Evolutionary conservation across 768 basidiomycete species (phyloP).

Genomic region (Termitomyces sp.): DNA sequence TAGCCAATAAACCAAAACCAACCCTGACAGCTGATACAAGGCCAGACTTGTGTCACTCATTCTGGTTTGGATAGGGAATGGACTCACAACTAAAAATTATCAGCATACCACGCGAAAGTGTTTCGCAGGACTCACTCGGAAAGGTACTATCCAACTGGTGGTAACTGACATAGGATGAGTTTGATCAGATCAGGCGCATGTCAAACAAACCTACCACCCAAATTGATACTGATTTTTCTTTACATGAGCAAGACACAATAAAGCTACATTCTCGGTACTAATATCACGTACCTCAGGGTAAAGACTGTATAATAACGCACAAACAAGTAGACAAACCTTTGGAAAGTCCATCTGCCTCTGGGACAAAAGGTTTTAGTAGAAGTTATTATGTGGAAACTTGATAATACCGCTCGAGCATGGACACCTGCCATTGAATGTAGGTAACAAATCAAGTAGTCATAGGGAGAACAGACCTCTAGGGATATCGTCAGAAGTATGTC

Average conservation of each 20-base stretch:
- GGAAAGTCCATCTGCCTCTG: background rate
- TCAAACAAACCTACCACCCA: background rate
- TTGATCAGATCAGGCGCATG: background rate
- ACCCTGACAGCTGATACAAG: background rate
- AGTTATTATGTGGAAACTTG: background rate
- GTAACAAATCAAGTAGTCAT: background rate
- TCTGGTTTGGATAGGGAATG: background rate
- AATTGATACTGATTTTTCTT: background rate
- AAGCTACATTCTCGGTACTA: background rate
- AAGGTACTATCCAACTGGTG: background rate
- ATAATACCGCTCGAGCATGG: background rate
- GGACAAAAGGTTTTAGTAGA: background rate
- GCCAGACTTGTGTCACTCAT: background rate
- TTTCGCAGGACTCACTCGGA: background rate
- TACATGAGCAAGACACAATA: background rate
- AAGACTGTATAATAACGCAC: background rate
- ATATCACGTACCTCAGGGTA: background rate
- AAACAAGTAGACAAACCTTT: background rate
- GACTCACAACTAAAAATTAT: background rate
- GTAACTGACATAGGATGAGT: background rate
- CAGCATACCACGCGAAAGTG: background rate
- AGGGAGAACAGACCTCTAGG: background rate
- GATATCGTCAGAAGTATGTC: background rate
- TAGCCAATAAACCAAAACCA: background rate
- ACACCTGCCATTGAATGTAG: background rate